Evolutionary conservation across 164 flowering plant species (phyloP).

Genomic region (Houttuynia cordata): DNA sequence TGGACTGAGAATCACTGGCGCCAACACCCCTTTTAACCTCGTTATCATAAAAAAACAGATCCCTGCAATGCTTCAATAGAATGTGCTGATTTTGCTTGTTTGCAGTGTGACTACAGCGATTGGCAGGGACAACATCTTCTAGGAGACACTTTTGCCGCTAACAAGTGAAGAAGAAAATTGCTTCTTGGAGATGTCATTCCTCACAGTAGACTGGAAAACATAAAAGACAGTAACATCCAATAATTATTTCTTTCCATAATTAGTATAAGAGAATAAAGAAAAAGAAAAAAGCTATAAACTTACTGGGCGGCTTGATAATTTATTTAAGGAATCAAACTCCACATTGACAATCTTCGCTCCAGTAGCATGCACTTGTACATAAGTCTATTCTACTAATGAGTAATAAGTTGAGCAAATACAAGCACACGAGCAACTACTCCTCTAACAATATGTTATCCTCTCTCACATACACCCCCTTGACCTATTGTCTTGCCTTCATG

Average conservation of each 20-base stretch:
- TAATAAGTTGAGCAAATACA: too few relatives aligned
- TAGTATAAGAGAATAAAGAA: neutral
- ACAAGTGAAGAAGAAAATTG: conserved; percentile 26
- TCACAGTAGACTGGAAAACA: conserved; percentile 22
- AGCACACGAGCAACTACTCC: too few relatives aligned
- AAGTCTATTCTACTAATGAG: too few relatives aligned
- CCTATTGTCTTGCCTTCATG: too few relatives aligned
- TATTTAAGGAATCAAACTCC: neutral
- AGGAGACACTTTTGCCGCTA: conserved; percentile 22
- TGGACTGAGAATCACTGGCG: conserved; percentile 8
- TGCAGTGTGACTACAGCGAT: conserved; percentile 39
- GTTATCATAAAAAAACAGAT: conserved; percentile 14
- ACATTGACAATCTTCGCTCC: conserved; percentile 5
- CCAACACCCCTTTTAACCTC: conserved; percentile 6
- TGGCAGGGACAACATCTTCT: conserved; percentile 60
- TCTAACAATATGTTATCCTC: too few relatives aligned
- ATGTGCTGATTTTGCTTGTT: conserved; percentile 10
- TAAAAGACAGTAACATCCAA: neutral
- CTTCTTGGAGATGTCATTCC: conserved; percentile 15
- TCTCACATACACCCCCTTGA: too few relatives aligned
- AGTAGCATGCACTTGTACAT: neutral
- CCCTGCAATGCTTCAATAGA: conserved; percentile 18
- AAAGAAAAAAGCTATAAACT: neutral
- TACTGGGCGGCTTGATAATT: neutral
- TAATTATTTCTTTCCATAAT: neutral